Evolutionary conservation across 352 stramenopile genomes (phyloP), one percentile per base, ranked within the genome.

Genomic region (Globisporangium mamillatum): DNA sequence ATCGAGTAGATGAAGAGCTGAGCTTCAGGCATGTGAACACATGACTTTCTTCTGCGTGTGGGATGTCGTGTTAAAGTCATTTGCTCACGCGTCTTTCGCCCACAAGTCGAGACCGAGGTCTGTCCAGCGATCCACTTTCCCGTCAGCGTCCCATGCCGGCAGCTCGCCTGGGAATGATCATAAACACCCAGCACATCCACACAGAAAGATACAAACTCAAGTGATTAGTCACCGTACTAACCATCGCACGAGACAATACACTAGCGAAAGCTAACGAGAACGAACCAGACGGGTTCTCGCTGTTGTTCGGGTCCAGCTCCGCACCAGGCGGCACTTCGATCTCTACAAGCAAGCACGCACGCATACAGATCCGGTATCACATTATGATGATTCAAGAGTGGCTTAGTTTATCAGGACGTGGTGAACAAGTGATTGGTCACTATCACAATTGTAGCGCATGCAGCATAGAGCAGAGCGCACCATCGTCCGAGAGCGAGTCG

Each of bases 401-500:
- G 16, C 38, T 46, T 18, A 46, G 38, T 46, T 20, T 46, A 46
- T 12, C 3, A 46, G 38, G 12, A 20, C 38, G 38, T 14, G 10
- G 16, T 8, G 38, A 46, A 14, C 38, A 46, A 14, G 38, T 1
- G 38, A 46, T 16, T 6, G 38, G 10, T 8, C 29, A 32, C 14
- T 16, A 58, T n/a, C 3, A 6, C 16, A 25, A 32, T 24, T 16
- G n/a, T 14, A 41, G 25, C 1, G 0, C 24, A 24, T 24, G 3
- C 20, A 44, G 36, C 10, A 44, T 32, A 32, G 29, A 32, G 29
- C 18, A 41, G 38, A 0, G 41, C 9, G 18, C 50, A 92, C 87
- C 87, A 64, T 95, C 88, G 67, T 95, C 88, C 20, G 88, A 93
- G 60, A 95, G 76, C 48, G 75, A 74, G 71, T 95, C 88, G 27